Base-by-base conservation (phyloP, 441 rosid genomes). In the Cnidoscolus chayamansa region DNA sequence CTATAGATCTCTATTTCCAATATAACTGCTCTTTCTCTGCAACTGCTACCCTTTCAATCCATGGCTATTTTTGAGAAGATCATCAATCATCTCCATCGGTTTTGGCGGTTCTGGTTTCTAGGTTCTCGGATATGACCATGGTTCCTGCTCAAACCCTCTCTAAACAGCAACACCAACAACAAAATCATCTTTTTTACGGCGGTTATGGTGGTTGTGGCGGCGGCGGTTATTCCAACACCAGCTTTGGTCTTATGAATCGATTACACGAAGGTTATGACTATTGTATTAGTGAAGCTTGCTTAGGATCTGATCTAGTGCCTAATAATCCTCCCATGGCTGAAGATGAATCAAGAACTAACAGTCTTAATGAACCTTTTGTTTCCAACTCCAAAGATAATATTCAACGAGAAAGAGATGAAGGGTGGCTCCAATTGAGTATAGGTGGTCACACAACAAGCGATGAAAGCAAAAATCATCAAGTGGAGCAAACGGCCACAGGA, bases 341-440 rank as follows among this genome's bases (percentile, higher is more conserved):
- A 76, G 96, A 93, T 71, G 92, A 90, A 73, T 90, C 98, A 3
- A 88, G 86, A 76, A 88, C 87, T 68, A 84, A 87, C 68, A 83
- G 93, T 81, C 72, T 81, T 51, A 82, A 86, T n/a, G 79, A 75
- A 69, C 77, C 63, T 57, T 81, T 81, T 10, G 81, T 82, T 71
- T 87, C 90, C 30, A 85, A 84, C 82, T 86, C 92, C 20, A 90
- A 82, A 37, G 88, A 88, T 16, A 75, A 83, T 65, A 72, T 68
- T 40, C 45, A 60, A 43, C 76, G 82, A 25, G 81, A 80, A 7
- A 78, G 80, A 74, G 88, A 86, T 68, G 83, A 84, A 74, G 83
- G 82, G 2, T 94, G 99, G 99, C 91, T 94, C 25, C 92, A 84
- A 80, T 82, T 94, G 79, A 76, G 99, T 77, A 79, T 89, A 71